Evolutionary conservation across 2,329 filamentous ascomycete species (phyloP), one percentile per base, ranked within the genome.

Genomic region (Nemania sp.): DNA sequence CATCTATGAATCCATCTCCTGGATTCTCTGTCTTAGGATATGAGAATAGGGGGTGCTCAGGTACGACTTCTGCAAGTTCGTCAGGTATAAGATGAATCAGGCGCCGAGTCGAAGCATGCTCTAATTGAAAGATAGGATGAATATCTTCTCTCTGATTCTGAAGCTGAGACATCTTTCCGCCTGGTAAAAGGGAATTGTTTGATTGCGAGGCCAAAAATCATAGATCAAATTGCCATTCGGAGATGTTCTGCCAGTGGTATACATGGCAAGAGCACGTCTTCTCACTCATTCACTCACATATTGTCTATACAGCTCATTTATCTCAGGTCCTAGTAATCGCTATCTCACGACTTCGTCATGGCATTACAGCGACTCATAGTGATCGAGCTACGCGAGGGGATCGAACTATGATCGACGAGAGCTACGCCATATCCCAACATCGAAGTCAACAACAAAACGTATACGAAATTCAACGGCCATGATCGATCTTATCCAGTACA

Each of bases 71-170:
- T 2, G 31, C 30, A 12, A 50, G 48, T 22, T 50, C 30, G 17
- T 44, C 40, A 5, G 39, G 30, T 43, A 50, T 50, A 14, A 50
- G 40, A 44, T 44, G 48, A n/a, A 50, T 50, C 12, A 50, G 30
- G 30, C 48, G 39, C 20, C 6, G 15, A 1, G 31, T 24, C 3
- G 39, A 50, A 23, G 48, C 17, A 6, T 37, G 48, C 6, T 11
- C 3, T 36, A 44, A 7, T 43, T 37, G 48, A 30, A 44, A 50
- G 7, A 44, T 5, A 9, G 48, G 26, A 23, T 43, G 48, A 14
- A 50, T 37, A 12, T 37, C 14, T 20, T 22, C 19, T 26, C 40
- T 22, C 11, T 15, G 5, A 49, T 8, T 17, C 12, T 7, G 7
- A 33, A 41, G 14, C 17, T 41, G 17, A 31, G 46, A 41, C 46